Evolutionary conservation across 2,329 filamentous ascomycete species (phyloP), one percentile per base, ranked within the genome.

Genomic region (Aureobasidium sp.): DNA sequence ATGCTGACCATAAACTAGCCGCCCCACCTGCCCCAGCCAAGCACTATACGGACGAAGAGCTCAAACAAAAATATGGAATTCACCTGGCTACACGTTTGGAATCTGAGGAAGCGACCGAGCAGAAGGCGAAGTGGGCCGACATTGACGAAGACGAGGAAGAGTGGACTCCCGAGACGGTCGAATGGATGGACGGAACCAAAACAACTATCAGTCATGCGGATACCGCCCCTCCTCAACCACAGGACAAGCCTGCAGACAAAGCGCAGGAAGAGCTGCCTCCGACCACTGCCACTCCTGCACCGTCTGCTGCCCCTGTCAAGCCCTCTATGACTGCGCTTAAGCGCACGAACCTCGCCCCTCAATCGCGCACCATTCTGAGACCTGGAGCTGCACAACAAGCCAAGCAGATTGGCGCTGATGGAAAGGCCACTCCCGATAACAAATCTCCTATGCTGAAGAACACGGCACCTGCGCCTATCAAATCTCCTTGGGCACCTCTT

Each of bases 111-210:
- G 70, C 67, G 29, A 52, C 59, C 10, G 74, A 80, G 59, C 84
- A 84, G 62, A 89, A 89, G 63, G 85, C 87, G 36, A 93, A 92
- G 72, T 95, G 90, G 90, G 90, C 90, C 29, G 90, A 95, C 70
- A 92, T 93, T 63, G 90, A 94, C 64, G 90, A 94, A 62, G 90
- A 94, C 66, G 89, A 92, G 69, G 90, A 94, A 41, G 89, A 93
- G 69, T 93, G 90, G 88, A 88, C 86, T 15, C 90, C 90, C 2
- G 89, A 94, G 66, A 85, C 88, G 58, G 91, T 94, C 66, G 89
- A 89, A 63, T 95, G 90, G 90, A 89, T 89, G 70, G 90, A 95
- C 73, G 90, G 90, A 59, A 94, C 90, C 53, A 93, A 93, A 73
- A 88, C 88, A 37, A 89, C 67, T 48, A 50, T 59, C 36, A 50